Evolutionary conservation across 2,329 filamentous ascomycete species (phyloP), one percentile per base, ranked within the genome.

Genomic region (Diaporthe batatas): DNA sequence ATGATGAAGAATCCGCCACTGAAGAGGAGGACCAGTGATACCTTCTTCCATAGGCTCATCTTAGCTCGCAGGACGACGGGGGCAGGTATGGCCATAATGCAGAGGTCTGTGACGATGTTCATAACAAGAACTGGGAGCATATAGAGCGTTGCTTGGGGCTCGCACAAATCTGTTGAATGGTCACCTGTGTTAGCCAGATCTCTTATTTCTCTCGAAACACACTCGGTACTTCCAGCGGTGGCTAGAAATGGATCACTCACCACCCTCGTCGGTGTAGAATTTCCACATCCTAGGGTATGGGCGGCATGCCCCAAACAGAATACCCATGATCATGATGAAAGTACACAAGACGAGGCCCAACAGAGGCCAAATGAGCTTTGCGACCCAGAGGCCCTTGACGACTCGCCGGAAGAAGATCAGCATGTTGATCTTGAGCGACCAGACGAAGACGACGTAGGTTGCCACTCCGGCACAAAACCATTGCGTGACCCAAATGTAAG

Each of bases 341-440:
- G 80, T 82, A 1, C 70, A 34, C 0, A 74, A 59, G 0, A 83
- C 79, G 6, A 82, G 70, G 0, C 70, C 74, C 78, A 84, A 82
- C 7, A 79, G 70, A 0, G 82, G 82, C n/a, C 77, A 74, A 21
- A 84, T 78, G 25, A 82, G 79, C 25, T 77, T 81, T 67, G 82
- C 79, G 0, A 82, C 79, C 79, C 80, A 82, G 1, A 83, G 70
- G 21, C 53, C 79, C 4, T 76, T 77, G 4, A 83, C 80, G 7
- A 84, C 76, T 1, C 82, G 81, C 21, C 77, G 76, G 72, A 82
- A 84, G 23, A 84, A 80, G 72, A 81, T 83, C n/a, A 83, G 67
- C 81, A 84, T 83, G 75, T 82, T 83, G 42, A 84, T 76, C 70
- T 84, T 84, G 68, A 84, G 75, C 0, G 76, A 79, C 83, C 83